Percentiles rank a stretch among this genome's conserved stretches.
Conservation (phyloP, 78 protist genomes). For the Parvularia atlantis region DNA sequence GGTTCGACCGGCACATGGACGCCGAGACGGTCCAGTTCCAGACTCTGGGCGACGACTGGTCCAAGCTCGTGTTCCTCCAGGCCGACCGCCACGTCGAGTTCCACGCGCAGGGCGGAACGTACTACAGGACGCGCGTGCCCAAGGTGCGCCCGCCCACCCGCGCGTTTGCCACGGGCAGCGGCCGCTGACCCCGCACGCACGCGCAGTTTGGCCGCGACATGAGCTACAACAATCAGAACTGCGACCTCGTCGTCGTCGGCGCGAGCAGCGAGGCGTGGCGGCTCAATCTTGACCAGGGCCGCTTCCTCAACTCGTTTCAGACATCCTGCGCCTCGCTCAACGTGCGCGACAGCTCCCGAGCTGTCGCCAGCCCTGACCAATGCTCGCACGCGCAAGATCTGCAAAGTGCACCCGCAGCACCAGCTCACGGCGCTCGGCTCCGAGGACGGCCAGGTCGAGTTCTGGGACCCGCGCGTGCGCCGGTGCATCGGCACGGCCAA, state of each 20-base stretch:
- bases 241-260: conserved; percentile 53
- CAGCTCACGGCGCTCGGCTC: conserved; percentile 31
- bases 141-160: background rate
- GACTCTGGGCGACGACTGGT: conserved; percentile 80
- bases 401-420: background rate
- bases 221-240: conserved; percentile 51
- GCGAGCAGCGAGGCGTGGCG: conserved; percentile 42
- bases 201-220: conserved; percentile 67
- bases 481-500: conserved; percentile 8
- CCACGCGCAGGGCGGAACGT: conserved; percentile 77
- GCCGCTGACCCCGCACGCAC: too few species aligned
- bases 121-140: conserved; percentile 76
- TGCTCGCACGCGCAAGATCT: conserved; percentile 2
- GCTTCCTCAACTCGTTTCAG: conserved; percentile 36
- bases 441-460: conserved; percentile 51
- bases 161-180: too few species aligned
- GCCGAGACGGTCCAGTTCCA: conserved; percentile 52
- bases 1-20: conserved; percentile 71
- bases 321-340: conserved; percentile 24
- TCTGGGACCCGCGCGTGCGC: conserved; percentile 58
- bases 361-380: too few species aligned
- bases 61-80: conserved; percentile 70
- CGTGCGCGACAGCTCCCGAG: conserved; percentile 5
- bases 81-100: conserved; percentile 78
- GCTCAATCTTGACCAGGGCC: conserved; percentile 77